These are phyloP conservation scores for Xerocomus amazonicus DNA, from an alignment of 1,284 basidiomycete species.

Conservation along the genomic window DNA sequence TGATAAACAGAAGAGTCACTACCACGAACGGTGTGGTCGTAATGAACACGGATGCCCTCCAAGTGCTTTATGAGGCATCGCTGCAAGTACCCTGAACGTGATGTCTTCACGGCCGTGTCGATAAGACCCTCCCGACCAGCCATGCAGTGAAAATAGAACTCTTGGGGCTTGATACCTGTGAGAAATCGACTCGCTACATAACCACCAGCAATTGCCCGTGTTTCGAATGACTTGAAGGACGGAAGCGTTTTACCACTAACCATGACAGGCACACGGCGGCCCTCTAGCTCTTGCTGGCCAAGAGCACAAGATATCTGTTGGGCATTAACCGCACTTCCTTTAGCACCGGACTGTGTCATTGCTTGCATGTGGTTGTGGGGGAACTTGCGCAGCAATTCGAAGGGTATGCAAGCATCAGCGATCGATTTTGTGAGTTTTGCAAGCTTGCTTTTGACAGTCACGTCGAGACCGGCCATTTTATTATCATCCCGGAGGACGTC, in stretches of 20 bases:
- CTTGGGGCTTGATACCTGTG: conserved; percentile 97
- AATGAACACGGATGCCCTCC: conserved; percentile 94
- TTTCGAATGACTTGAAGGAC: conserved; percentile 97
- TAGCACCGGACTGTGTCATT: conserved; percentile 98
- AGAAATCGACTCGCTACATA: conserved; percentile 99
- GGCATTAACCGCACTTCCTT: conserved; percentile 97
- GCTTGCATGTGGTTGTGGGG: conserved; percentile 99
- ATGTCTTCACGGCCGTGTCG: conserved; percentile 99
- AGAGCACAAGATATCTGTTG: conserved; percentile 97
- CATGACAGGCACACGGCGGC: conserved; percentile 98
- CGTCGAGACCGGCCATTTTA: conserved; percentile 95
- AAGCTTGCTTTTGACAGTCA: conserved; percentile 85
- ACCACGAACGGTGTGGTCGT: conserved; percentile 97
- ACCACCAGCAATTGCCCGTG: conserved; percentile 95
- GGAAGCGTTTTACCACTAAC: conserved; percentile 98
- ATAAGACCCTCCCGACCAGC: conserved; percentile 98
- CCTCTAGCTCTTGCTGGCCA: conserved; percentile 97
- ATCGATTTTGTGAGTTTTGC: conserved; percentile 88
- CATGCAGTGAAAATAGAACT: conserved; percentile 99
- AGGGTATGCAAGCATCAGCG: conserved; percentile 87
- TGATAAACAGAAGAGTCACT: conserved; percentile 93
- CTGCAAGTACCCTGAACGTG: conserved; percentile 97
- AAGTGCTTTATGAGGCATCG: conserved; percentile 98
- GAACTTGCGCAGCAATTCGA: conserved; percentile 87
- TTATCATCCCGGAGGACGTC: conserved; percentile 96